phyloP scores from a whole-genome alignment of 1,284 basidiomycete genomes.

The Heterobasidion parviporum region DNA sequence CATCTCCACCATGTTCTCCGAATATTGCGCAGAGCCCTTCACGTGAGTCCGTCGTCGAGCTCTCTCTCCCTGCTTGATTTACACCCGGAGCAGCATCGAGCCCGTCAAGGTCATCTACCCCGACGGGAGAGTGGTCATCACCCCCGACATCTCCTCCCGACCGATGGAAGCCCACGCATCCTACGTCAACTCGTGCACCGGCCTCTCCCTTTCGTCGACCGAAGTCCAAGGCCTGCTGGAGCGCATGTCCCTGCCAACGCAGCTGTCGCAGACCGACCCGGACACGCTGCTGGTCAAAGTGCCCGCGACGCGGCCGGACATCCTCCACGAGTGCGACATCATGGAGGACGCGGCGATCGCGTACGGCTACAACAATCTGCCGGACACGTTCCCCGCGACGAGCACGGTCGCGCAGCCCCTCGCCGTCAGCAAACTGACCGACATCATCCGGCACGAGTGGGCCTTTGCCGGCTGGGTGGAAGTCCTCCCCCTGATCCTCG shows the following conservation, averaged over 20 bases:
- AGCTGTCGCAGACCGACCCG: slow-evolving; percentile 35
- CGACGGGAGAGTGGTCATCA: slow-evolving; percentile 70
- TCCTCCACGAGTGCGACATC: slow-evolving; percentile 96
- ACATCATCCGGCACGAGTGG: slow-evolving; percentile 87
- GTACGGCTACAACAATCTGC: slow-evolving; percentile 96
- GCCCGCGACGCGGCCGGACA: slow-evolving; percentile 91
- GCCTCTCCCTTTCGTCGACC: slow-evolving; percentile 57
- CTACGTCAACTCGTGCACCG: slow-evolving; percentile 95
- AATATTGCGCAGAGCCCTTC: slow-evolving; percentile 90
- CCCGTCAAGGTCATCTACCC: slow-evolving; percentile 79
- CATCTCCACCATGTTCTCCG: slow-evolving; percentile 93
- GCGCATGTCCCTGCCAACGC: slow-evolving; percentile 67
- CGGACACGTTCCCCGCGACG: slow-evolving; percentile 87
- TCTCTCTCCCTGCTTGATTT: not conserved
- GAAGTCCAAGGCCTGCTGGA: slow-evolving; percentile 62
- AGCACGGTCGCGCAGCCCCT: slow-evolving; percentile 93
- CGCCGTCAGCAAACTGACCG: slow-evolving; percentile 84
- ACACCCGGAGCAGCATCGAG: slow-evolving; percentile 60
- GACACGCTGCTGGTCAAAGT: slow-evolving; percentile 75
- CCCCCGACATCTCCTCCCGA: slow-evolving; percentile 75
- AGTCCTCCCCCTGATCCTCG: slow-evolving; percentile 89
- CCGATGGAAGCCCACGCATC: slow-evolving; percentile 73
- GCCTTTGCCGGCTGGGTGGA: slow-evolving; percentile 95
- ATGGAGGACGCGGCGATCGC: slow-evolving; percentile 99
- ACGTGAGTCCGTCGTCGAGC: slow-evolving; percentile 45